Evolutionary conservation across 768 basidiomycete genomes (phyloP).

Genomic region (Amanita pseudoporphyria): DNA sequence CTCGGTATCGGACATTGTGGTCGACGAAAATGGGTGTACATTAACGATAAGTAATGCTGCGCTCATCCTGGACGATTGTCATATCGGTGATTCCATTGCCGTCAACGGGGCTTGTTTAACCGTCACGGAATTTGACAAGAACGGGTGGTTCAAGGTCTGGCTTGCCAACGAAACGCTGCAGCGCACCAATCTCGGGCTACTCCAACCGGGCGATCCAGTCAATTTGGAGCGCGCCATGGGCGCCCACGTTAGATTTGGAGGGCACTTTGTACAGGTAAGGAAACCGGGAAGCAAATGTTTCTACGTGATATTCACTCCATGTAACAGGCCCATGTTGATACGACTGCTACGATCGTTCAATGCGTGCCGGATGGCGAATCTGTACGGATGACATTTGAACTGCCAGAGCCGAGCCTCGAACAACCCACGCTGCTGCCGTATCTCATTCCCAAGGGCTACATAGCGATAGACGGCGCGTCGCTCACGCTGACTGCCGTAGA

Average conservation of each 20-base stretch:
- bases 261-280: constrained; percentile 90
- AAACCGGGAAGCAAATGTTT: not conserved
- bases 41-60: constrained; percentile 65
- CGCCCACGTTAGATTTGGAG: constrained; percentile 85
- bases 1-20: constrained; percentile 51
- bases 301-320: not conserved
- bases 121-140: constrained; percentile 70
- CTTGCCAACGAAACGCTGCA: constrained; percentile 92
- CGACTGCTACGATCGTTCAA: constrained; percentile 67
- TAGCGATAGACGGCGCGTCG: constrained; percentile 90
- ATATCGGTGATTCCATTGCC: constrained; percentile 90
- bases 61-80: constrained; percentile 78
- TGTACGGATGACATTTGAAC: constrained; percentile 70
- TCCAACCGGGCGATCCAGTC: constrained; percentile 67
- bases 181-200: constrained; percentile 83
- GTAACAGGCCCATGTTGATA: constrained; percentile 90
- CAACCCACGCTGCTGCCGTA: constrained; percentile 66
- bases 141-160: constrained; percentile 89
- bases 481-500: constrained; percentile 81
- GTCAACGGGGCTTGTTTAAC: constrained; percentile 87
- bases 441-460: constrained; percentile 89
- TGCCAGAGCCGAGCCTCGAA: constrained; percentile 47
- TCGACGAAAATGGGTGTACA: constrained; percentile 71
- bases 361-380: constrained; percentile 78
- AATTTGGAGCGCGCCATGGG: constrained; percentile 96